phyloP scores from a whole-genome alignment of 176 grass and related monocot species.

The Tillandsia leiboldiana region DNA sequence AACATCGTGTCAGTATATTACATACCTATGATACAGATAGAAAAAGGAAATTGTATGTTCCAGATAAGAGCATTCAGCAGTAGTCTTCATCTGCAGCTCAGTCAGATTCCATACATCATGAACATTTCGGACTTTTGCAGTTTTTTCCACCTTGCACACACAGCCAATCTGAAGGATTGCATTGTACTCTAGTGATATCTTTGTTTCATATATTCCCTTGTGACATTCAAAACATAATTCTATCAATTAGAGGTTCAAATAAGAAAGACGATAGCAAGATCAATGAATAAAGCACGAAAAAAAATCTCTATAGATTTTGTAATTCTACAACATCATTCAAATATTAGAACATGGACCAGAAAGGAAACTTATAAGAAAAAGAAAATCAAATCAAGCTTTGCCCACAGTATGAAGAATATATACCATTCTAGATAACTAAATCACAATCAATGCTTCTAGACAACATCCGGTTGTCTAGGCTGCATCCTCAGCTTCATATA shows the following conservation, averaged over 20 bases:
- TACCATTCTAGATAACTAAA: too few species aligned
- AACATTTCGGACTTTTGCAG: slow-evolving; percentile 43
- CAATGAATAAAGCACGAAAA: too few species aligned
- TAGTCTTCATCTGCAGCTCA: slow-evolving; percentile 95
- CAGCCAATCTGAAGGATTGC: slow-evolving; percentile 88
- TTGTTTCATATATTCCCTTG: slow-evolving; percentile 97
- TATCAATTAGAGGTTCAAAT: background rate
- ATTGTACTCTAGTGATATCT: slow-evolving; percentile 57
- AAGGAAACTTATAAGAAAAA: too few species aligned
- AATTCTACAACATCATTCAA: background rate
- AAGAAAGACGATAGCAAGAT: too few species aligned
- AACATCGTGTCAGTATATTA: slow-evolving; percentile 4
- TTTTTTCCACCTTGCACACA: slow-evolving; percentile 89
- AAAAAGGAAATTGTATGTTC: slow-evolving; percentile 83
- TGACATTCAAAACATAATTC: background rate
- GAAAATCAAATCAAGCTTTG: too few species aligned
- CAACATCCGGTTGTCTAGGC: too few species aligned
- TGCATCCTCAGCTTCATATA: too few species aligned
- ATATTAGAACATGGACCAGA: background rate
- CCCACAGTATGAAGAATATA: too few species aligned
- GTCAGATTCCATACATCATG: slow-evolving; percentile 81
- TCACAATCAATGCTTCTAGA: too few species aligned
- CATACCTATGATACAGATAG: slow-evolving; percentile 92
- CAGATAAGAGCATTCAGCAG: slow-evolving; percentile 86
- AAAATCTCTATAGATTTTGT: background rate